Evolutionary conservation across 2,329 filamentous ascomycete species (phyloP).

Genomic region (Colletotrichum chrysophilum): DNA sequence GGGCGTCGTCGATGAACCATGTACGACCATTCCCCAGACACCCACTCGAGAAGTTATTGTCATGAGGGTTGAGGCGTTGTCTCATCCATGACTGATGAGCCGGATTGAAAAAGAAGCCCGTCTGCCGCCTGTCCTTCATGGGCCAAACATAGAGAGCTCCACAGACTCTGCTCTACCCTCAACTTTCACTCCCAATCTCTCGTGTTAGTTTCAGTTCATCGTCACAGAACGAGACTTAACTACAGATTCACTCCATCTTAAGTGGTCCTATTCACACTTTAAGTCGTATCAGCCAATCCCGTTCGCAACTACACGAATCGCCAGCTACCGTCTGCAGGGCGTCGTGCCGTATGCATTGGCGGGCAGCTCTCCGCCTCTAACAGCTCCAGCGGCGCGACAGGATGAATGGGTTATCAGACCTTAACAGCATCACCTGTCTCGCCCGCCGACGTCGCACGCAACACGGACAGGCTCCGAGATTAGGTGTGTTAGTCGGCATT

Average conservation of each 20-base stretch:
- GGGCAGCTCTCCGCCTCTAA: background rate
- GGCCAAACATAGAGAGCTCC: background rate
- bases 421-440: background rate
- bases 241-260: background rate
- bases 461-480: background rate
- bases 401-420: background rate
- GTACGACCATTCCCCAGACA: background rate
- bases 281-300: background rate
- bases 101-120: background rate
- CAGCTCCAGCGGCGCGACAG: background rate
- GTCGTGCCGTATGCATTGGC: background rate
- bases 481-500: conserved; percentile 7
- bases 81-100: background rate
- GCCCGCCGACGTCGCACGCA: background rate
- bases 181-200: background rate
- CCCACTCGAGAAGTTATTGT: background rate
- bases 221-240: background rate
- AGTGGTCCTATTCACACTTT: background rate
- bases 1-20: background rate
- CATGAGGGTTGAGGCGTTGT: background rate
- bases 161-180: background rate
- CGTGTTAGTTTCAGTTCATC: background rate
- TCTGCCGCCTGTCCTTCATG: background rate
- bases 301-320: background rate
- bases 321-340: background rate